These are phyloP conservation scores for Neonectria sp. DNA, from an alignment of 2,329 filamentous ascomycete species.

Conservation along the genomic window DNA sequence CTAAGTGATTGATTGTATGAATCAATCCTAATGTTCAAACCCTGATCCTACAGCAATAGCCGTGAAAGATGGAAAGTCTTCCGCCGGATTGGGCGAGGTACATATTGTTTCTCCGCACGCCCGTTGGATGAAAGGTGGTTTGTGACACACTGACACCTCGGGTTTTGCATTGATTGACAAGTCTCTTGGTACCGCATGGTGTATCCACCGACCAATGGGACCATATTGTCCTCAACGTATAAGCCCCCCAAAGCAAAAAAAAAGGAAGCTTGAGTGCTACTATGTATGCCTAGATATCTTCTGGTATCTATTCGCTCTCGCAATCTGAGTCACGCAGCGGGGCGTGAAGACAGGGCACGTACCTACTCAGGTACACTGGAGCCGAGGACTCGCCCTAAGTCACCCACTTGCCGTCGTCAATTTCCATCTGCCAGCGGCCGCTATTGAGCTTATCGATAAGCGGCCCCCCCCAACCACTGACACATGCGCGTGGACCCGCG, in stretches of 20 bases:
- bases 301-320: not conserved
- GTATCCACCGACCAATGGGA: not conserved
- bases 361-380: not conserved
- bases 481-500: conserved; percentile 18
- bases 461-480: not conserved
- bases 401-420: conserved; percentile 14
- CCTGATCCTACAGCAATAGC: no score
- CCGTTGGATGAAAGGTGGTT: not conserved
- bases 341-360: not conserved
- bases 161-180: no score
- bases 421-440: not conserved
- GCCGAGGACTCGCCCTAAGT: not conserved
- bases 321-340: not conserved
- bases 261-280: not conserved
- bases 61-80: not conserved
- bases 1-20: not conserved
- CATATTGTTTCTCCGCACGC: not conserved
- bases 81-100: not conserved
- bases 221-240: not conserved
- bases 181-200: no score
- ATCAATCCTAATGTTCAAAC: not conserved
- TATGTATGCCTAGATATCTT: no score
- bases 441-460: conserved; percentile 23
- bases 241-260: not conserved
- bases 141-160: not conserved